Conservation (phyloP, 257 asterid species). For the Mentha longifolia region DNA sequence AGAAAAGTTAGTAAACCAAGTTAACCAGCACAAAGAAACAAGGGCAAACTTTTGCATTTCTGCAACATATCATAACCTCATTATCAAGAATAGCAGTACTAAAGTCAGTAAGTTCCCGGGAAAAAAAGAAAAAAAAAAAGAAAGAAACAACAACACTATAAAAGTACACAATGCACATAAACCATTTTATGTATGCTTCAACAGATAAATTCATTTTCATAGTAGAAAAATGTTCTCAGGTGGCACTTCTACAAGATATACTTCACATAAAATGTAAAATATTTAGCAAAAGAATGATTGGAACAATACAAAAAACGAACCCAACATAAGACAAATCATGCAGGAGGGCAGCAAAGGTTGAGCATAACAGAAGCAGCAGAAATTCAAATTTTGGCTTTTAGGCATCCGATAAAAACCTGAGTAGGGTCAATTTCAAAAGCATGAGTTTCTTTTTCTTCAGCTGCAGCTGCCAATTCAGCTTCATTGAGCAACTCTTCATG, state of each 20-base stretch:
- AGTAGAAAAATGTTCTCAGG: background rate
- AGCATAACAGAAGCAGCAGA: constrained; percentile 22
- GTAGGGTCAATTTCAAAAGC: constrained; percentile 90
- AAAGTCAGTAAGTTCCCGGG: background rate
- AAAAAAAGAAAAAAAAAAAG: background rate
- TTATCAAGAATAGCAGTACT: background rate
- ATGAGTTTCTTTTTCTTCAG: constrained; percentile 98
- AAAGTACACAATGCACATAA: background rate
- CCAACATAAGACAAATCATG: background rate
- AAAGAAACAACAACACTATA: background rate
- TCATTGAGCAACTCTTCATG: constrained; percentile 92
- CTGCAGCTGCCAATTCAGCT: constrained; percentile 93
- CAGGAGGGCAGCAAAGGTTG: constrained; percentile 14
- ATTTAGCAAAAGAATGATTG: background rate
- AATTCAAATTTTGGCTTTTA: background rate
- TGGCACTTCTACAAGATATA: background rate
- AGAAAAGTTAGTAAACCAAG: background rate
- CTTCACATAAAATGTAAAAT: background rate
- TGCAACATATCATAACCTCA: background rate
- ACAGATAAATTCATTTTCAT: background rate
- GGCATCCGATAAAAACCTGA: constrained; percentile 60
- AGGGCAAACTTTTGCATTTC: constrained; percentile 4
- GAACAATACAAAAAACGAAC: background rate
- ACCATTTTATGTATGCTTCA: background rate
- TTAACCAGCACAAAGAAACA: background rate